phyloP scores from a whole-genome alignment of 345 rosid species.

The Aquilaria sinensis region DNA sequence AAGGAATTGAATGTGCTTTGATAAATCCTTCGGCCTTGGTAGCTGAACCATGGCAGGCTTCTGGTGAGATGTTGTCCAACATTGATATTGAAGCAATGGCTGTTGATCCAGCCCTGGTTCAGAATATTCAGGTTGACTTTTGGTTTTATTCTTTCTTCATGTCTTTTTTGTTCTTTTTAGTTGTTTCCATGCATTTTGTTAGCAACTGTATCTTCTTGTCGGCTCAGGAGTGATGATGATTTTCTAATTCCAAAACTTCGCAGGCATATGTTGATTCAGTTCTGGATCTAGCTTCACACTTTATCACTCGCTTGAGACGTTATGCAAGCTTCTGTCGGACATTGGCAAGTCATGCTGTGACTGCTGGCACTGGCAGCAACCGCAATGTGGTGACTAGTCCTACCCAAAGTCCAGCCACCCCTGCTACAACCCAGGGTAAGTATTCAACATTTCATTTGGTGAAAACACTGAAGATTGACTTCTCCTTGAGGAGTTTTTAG shows the following conservation, averaged over 20 bases:
- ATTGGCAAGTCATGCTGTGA: constrained; percentile 92
- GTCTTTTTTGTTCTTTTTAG: background rate
- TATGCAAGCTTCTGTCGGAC: constrained; percentile 99
- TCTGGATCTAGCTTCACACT: constrained; percentile 98
- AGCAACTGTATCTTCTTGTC: constrained; percentile 3
- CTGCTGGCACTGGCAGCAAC: constrained; percentile 84
- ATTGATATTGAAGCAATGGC: constrained; percentile 94
- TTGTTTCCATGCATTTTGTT: background rate
- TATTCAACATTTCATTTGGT: constrained; percentile 17
- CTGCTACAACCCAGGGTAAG: constrained; percentile 77
- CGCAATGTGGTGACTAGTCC: constrained; percentile 84
- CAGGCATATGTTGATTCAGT: constrained; percentile 99
- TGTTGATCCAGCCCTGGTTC: constrained; percentile 85
- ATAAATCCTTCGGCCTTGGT: constrained; percentile 87
- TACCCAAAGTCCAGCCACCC: constrained; percentile 74
- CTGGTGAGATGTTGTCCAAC: constrained; percentile 61
- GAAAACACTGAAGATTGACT: background rate
- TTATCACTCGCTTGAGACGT: constrained; percentile 92
- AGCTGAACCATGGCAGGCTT: constrained; percentile 82
- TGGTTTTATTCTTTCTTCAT: background rate
- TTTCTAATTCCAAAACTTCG: constrained; percentile 2
- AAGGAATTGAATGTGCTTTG: constrained; percentile 97
- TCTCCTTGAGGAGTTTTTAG: background rate
- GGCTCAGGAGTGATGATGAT: background rate
- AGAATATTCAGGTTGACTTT: constrained; percentile 65